Percentiles rank a stretch among this genome's conserved stretches.
These are phyloP conservation scores for Ophiosphaerella korrae DNA, from an alignment of 2,329 filamentous ascomycete genomes.

Conservation along the genomic window DNA sequence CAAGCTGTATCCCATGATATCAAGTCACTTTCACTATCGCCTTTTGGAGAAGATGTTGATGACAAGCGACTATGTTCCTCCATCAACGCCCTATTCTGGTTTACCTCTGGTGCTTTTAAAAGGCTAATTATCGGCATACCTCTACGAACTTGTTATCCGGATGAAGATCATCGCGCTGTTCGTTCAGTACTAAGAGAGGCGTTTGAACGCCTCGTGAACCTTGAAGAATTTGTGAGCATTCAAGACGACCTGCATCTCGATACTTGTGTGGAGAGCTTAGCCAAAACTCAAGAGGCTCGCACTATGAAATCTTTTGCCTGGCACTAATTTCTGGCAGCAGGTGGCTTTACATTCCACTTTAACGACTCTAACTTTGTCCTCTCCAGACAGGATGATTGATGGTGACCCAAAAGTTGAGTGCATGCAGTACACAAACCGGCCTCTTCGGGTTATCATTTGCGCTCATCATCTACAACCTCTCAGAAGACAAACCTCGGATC, in stretches of 20 bases:
- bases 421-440: too few species aligned
- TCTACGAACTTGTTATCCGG: slow-evolving; percentile 51
- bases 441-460: too few species aligned
- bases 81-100: slow-evolving; percentile 52
- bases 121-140: slow-evolving; percentile 58
- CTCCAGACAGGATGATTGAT: too few species aligned
- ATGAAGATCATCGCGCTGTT: slow-evolving; percentile 49
- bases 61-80: slow-evolving; percentile 49
- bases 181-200: slow-evolving; percentile 52
- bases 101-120: slow-evolving; percentile 49
- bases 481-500: too few species aligned
- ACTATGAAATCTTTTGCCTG: too few species aligned
- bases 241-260: slow-evolving; percentile 49
- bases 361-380: too few species aligned
- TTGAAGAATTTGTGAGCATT: slow-evolving; percentile 58
- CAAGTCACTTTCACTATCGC: slow-evolving; percentile 46
- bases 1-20: slow-evolving; percentile 31
- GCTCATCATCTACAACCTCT: too few species aligned
- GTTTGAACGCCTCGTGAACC: slow-evolving; percentile 49
- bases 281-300: too few species aligned
- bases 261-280: too few species aligned
- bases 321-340: too few species aligned
- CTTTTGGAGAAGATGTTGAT: slow-evolving; percentile 47
- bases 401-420: too few species aligned
- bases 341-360: too few species aligned